A percentile compares a stretch with the other conserved stretches of the same genome.
phyloP scores from a whole-genome alignment of 129 eudicot species.

The Centaurea solstitialis region DNA sequence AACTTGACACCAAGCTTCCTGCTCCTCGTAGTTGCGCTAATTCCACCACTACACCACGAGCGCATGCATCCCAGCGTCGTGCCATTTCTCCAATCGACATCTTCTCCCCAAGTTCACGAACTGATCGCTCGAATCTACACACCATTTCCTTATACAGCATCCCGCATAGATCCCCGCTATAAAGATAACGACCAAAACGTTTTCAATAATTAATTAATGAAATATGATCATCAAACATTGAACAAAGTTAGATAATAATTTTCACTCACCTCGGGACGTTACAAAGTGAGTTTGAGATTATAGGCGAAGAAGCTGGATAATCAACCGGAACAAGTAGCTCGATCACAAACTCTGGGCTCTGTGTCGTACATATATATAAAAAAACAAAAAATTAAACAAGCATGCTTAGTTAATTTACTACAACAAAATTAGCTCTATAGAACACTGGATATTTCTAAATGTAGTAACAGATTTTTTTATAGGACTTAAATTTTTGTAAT shows the following conservation, averaged over 20 bases:
- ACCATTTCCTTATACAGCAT: conserved; percentile 19
- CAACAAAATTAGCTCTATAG: background rate
- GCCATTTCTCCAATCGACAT: conserved; percentile 36
- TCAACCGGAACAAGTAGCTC: conserved; percentile 33
- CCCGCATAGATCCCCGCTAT: conserved; percentile 15
- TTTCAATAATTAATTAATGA: background rate
- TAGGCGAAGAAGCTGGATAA: conserved; percentile 40
- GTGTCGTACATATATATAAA: background rate
- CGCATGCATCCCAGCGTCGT: conserved; percentile 37
- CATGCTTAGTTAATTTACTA: background rate
- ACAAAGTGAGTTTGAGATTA: background rate
- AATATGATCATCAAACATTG: background rate
- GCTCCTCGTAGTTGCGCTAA: conserved; percentile 27
- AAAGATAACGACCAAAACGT: background rate
- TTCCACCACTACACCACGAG: conserved; percentile 23
- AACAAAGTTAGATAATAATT: background rate
- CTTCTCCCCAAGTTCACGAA: conserved; percentile 10
- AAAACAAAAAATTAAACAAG: background rate
- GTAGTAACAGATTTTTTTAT: too few species aligned
- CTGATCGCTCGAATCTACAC: conserved; percentile 15
- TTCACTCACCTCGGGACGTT: conserved; percentile 26
- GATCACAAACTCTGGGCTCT: conserved; percentile 33
- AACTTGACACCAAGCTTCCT: conserved; percentile 7
- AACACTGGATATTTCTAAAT: too few species aligned
- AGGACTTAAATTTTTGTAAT: background rate